Conservation (phyloP, 2,329 filamentous ascomycete genomes). For the Aspergillus sp. region DNA sequence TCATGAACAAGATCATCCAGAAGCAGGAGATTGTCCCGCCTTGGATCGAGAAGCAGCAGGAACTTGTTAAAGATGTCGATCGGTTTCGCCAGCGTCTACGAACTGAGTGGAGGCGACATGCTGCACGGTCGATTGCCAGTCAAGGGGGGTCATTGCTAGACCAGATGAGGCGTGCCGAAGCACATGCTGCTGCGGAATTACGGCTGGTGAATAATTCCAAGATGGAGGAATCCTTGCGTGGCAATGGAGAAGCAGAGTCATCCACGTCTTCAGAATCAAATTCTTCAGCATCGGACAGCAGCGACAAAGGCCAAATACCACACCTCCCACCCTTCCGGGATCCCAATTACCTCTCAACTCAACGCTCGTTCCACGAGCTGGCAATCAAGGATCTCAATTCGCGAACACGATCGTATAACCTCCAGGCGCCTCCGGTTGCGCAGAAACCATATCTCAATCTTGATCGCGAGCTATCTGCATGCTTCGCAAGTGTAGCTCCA, state of each 20-base stretch:
- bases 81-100: constrained; percentile 71
- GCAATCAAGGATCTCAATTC: constrained; percentile 73
- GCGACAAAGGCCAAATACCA: constrained; percentile 22
- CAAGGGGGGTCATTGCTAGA: constrained; percentile 68
- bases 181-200: constrained; percentile 70
- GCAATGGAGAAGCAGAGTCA: constrained; percentile 6
- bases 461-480: constrained; percentile 72
- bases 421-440: constrained; percentile 86
- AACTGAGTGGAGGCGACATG: constrained; percentile 79
- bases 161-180: constrained; percentile 67
- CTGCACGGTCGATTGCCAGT: constrained; percentile 71
- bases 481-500: constrained; percentile 83
- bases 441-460: constrained; percentile 90
- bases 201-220: constrained; percentile 21
- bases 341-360: constrained; percentile 65
- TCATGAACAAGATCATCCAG: constrained; percentile 98
- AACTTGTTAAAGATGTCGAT: constrained; percentile 64
- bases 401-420: constrained; percentile 82
- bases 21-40: constrained; percentile 91
- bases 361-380: constrained; percentile 70
- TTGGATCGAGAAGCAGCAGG: constrained; percentile 99
- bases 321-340: constrained; percentile 69
- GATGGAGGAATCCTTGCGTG: constrained; percentile 19
- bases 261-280: neutral
- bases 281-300: neutral